These are phyloP conservation scores for Candida sithepensis DNA, from an alignment of 805 yeast genomes.

Conservation along the genomic window DNA sequence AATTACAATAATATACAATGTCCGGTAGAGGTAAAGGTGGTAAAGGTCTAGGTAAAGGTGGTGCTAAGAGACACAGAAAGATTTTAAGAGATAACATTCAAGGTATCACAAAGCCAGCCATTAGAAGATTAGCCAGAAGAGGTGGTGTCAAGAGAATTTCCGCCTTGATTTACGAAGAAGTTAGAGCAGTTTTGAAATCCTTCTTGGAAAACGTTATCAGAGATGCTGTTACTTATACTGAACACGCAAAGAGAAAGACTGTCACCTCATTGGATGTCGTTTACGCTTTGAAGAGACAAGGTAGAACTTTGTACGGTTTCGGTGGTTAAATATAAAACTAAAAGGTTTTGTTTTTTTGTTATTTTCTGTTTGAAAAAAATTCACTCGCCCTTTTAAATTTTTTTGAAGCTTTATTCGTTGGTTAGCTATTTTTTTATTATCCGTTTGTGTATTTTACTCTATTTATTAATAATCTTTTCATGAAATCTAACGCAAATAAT, in stretches of 20 bases:
- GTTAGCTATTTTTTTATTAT: not conserved
- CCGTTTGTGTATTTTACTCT: not conserved
- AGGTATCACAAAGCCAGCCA: constrained; percentile 99
- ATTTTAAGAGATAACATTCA: constrained; percentile 98
- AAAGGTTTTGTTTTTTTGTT: no score
- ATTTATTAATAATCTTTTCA: not conserved
- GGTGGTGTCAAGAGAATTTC: constrained; percentile 99
- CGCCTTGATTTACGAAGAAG: constrained; percentile 97
- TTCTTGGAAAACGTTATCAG: constrained; percentile 97
- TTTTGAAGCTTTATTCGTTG: not conserved
- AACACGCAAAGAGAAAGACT: constrained; percentile 99
- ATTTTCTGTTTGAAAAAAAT: not conserved
- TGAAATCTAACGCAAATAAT: not conserved
- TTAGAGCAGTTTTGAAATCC: constrained; percentile 92
- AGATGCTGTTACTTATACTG: constrained; percentile 99
- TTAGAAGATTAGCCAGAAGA: constrained; percentile 99
- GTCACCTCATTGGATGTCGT: constrained; percentile 98
- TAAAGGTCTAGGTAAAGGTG: constrained; percentile 99
- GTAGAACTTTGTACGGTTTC: constrained; percentile 99
- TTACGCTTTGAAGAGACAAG: constrained; percentile 99
- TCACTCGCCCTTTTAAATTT: not conserved
- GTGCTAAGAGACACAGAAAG: constrained; percentile 99
- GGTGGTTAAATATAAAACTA: constrained; percentile 87
- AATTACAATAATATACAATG: constrained; percentile 43
- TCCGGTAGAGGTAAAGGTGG: constrained; percentile 99